Evolutionary conservation across 2,329 filamentous ascomycete genomes (phyloP), one percentile per base, ranked within the genome.

Genomic region (Exserohilum turcica): DNA sequence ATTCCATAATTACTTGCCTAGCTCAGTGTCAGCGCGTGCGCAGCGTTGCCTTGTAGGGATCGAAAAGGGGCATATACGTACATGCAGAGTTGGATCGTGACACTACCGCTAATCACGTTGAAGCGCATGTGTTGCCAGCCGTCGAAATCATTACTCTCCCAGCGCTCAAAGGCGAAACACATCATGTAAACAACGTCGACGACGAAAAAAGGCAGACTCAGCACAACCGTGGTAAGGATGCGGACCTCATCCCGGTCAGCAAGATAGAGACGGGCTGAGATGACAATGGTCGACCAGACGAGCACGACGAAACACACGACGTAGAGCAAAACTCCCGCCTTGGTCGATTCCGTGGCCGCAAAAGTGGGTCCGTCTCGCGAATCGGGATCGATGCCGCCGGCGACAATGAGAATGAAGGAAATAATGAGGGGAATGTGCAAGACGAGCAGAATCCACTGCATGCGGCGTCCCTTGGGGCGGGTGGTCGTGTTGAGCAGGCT

Each of bases 131-230:
- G 44, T 5, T 60, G 43, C 52, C 54, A 60, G 3, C 46, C 51
- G 16, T 44, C 51, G 12, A 7, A 10, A 2, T 60, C 54, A 13
- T 56, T 43, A 6, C 43, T 36, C 5, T 18, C 46, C 54, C 67
- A 61, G 16, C 56, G 57, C 42, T 73, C 70, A 21, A 70, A 73
- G 5, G 71, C 71, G 45, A 73, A 73, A 42, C 68, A 72, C 66
- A 72, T 73, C 68, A 73, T 73, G 48, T 73, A 73, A 16, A 73
- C 68, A 21, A 73, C 65, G 39, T 73, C 66, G 36, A 72, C 70
- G 18, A 73, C 58, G 39, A 72, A 73, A 51, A 73, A 73, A 1
- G 70, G 71, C 18, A 73, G 56, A 40, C 71, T 73, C 21, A 72
- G 37, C 13, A 72, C 71, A 5, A 73, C 68, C 0, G 70, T 73